Base-by-base conservation (phyloP, 345 rosid species). In the Linum lewisii region DNA sequence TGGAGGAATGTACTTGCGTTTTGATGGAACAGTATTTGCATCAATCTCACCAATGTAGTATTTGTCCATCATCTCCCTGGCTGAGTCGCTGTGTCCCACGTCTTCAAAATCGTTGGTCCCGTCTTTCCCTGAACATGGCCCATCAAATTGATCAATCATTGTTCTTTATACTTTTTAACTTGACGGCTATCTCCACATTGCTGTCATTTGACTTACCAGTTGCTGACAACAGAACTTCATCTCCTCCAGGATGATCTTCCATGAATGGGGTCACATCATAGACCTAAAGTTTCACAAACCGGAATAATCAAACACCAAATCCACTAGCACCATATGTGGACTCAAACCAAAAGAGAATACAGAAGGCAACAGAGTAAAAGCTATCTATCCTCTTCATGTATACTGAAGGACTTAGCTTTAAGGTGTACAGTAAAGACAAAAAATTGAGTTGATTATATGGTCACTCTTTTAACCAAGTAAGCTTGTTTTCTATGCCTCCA, bases 191-290 rank as follows among this genome's bases (percentile, higher is more conserved):
- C 23, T 18, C 21, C 21, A 34, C 24, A 13, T 21, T 50, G 24
- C 11, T 14, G 34, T 53, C 18, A 56, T 8, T 24, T 0, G 47
- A 52, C 59, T 13, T 67, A 89, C 99, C 87, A n/a, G 97, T 93
- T 56, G 95, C 80, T 2, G 99, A 85, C 67, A 93, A 68, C 79
- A 93, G 74, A 51, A 89, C 97, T 68, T 93, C 99, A 69, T 87
- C 97, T 7, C 99, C 99, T 65, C 99, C 99, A 6, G 99, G 99
- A 71, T 93, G 99, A 79, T 89, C 99, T 42, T 93, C 97, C 99
- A 93, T 85, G 77, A 93, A 93, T 2, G 92, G 70, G 24, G 97
- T 87, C 60, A 93, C 95, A 76, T 93, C 96, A 73, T 85, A 93
- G 15, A 93, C 99, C 99, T 93, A 66, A 58, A 64, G 58, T 22